Percentiles rank a stretch among this genome's conserved stretches.
phyloP scores from a whole-genome alignment of 2,329 filamentous ascomycete species.

The Annulohypoxylon truncatum region DNA sequence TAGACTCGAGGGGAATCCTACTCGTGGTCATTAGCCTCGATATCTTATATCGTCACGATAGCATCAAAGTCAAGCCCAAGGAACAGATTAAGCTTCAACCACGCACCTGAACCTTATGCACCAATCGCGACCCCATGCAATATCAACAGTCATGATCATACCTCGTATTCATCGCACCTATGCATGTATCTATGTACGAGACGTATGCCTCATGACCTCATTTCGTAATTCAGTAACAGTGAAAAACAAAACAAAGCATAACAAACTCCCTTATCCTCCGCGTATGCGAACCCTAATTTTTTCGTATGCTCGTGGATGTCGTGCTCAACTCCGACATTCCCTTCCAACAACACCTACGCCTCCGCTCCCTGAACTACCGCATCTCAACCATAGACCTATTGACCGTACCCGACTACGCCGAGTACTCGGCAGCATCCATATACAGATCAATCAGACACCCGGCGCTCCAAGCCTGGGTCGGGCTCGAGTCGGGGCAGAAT shows the following conservation, averaged over 20 bases:
- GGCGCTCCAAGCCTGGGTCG: conserved; percentile 96
- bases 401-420: conserved; percentile 24
- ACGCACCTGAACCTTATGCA: not conserved
- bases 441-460: conserved; percentile 95
- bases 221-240: not conserved
- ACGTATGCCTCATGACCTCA: conserved; percentile 4
- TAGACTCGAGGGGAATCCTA: not conserved
- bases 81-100: not conserved
- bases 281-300: conserved; percentile 16
- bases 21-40: not conserved
- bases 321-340: not conserved
- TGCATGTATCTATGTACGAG: conserved; percentile 7
- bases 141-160: conserved; percentile 4
- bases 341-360: not conserved
- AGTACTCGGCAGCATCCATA: conserved; percentile 79
- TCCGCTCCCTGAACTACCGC: not conserved
- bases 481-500: conserved; percentile 87
- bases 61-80: not conserved
- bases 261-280: not conserved
- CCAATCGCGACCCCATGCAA: not conserved
- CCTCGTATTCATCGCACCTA: conserved; percentile 19
- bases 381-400: not conserved
- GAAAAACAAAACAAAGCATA: conserved; percentile 1
- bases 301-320: conserved; percentile 5
- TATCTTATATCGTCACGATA: not conserved